A percentile compares a stretch with the other conserved stretches of the same genome.
Evolutionary conservation across 768 basidiomycete genomes (phyloP).

Genomic region (Tylopilus subfusipes): DNA sequence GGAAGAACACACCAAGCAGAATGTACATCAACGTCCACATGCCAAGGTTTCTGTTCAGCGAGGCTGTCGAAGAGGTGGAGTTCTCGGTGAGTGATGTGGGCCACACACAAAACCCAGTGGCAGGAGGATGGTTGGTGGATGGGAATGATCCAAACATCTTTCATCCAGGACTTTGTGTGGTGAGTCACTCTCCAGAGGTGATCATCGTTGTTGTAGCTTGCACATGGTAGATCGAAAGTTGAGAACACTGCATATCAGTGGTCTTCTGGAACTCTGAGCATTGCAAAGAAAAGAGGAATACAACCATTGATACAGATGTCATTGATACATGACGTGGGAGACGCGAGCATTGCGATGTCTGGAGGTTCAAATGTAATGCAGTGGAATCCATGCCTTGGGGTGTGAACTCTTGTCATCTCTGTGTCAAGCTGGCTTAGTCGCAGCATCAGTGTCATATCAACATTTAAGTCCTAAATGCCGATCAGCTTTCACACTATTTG

Average conservation of each 20-base stretch:
- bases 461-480: background rate
- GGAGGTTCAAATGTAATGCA: background rate
- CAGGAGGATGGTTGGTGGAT: background rate
- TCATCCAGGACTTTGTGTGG: slow-evolving; percentile 28
- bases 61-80: slow-evolving; percentile 1
- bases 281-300: background rate
- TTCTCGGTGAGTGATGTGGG: background rate
- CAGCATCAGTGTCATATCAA: background rate
- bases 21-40: no score
- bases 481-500: background rate
- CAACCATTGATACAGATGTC: background rate
- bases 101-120: background rate
- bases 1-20: no score
- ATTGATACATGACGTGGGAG: background rate
- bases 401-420: background rate
- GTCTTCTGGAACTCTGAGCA: no score
- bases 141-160: slow-evolving; percentile 4
- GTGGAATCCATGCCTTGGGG: no score
- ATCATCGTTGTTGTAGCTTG: no score
- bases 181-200: background rate
- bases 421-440: no score
- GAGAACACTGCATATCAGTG: background rate
- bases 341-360: background rate
- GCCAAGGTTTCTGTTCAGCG: background rate
- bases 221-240: background rate